Evolutionary conservation across 805 yeast species (phyloP), one percentile per base, ranked within the genome.

Genomic region (Candida argentea): DNA sequence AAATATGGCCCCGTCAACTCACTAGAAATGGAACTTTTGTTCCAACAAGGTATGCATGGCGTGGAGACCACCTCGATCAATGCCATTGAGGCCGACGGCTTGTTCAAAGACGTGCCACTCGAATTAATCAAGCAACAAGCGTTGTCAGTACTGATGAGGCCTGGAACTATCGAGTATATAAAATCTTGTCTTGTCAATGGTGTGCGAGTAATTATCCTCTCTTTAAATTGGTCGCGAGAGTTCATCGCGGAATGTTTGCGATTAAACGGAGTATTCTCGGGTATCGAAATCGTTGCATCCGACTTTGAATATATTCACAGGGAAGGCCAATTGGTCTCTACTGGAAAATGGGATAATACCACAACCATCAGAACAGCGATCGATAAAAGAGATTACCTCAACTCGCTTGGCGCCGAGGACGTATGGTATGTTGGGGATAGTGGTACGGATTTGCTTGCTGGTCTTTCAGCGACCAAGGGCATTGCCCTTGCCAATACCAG

Each of bases 361-460:
- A 18, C 26, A 2, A 30, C 34, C 5, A 37, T 74, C 4, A 50
- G 79, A 12, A 74, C 79, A 0, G 80, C 77, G 0, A 41, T 44
- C 5, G 82, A 76, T 43, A 76, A 76, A 41, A 46, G 57, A 13
- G 34, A 35, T 1, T 18, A 40, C 13, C 35, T 53, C 1, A 23
- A 38, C 5, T 16, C 25, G 4, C 27, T 52, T 6, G 26, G 29
- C 4, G 5, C 31, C 22, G 14, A 31, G 9, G 20, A 36, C 11
- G 27, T 61, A 1, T 46, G 61, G 14, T 76, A 75, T 40, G 52
- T 75, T 10, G 85, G 85, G 1, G 85, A 76, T 39, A 72, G 81
- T 31, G 42, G 67, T 0, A 74, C 81, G 1, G 85, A 76, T 50
- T 48, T 72, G 3, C 43, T 72, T 20, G 59, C 74, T 1, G 49